Percentiles rank a stretch among this genome's conserved stretches.
phyloP scores from a whole-genome alignment of 768 basidiomycete genomes.

The Tephrocybe sp. region DNA sequence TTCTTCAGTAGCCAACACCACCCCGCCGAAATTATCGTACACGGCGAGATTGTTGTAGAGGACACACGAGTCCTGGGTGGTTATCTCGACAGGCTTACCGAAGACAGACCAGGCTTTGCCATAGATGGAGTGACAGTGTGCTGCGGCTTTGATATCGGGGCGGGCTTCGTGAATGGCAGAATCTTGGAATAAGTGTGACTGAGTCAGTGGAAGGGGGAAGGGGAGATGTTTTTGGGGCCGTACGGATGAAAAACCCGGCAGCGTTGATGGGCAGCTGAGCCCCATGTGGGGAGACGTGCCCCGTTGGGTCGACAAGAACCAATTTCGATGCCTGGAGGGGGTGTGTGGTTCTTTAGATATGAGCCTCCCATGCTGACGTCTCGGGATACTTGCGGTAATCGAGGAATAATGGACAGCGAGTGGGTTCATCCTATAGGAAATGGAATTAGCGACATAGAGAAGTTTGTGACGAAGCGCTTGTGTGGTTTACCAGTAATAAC shows the following conservation, averaged over 20 bases:
- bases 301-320: slow-evolving; percentile 25
- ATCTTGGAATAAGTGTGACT: too few species aligned
- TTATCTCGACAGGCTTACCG: slow-evolving; percentile 40
- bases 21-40: slow-evolving; percentile 46
- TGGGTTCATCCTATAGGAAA: slow-evolving; percentile 29
- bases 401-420: slow-evolving; percentile 26
- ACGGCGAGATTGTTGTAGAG: slow-evolving; percentile 44
- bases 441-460: background rate
- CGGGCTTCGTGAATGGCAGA: slow-evolving; percentile 46
- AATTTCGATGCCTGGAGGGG: slow-evolving; percentile 23
- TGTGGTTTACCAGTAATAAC: slow-evolving; percentile 23
- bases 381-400: slow-evolving; percentile 19
- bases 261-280: slow-evolving; percentile 28
- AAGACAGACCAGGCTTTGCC: slow-evolving; percentile 52
- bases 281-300: slow-evolving; percentile 25
- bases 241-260: slow-evolving; percentile 27
- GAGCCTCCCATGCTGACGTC: background rate
- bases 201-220: too few species aligned
- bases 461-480: background rate
- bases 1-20: slow-evolving; percentile 46
- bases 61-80: slow-evolving; percentile 44
- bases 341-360: background rate
- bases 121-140: slow-evolving; percentile 47
- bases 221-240: background rate
- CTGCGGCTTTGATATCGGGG: slow-evolving; percentile 46